These are phyloP conservation scores for Cryphonectria japonica DNA, from an alignment of 2,329 filamentous ascomycete genomes.

Conservation along the genomic window DNA sequence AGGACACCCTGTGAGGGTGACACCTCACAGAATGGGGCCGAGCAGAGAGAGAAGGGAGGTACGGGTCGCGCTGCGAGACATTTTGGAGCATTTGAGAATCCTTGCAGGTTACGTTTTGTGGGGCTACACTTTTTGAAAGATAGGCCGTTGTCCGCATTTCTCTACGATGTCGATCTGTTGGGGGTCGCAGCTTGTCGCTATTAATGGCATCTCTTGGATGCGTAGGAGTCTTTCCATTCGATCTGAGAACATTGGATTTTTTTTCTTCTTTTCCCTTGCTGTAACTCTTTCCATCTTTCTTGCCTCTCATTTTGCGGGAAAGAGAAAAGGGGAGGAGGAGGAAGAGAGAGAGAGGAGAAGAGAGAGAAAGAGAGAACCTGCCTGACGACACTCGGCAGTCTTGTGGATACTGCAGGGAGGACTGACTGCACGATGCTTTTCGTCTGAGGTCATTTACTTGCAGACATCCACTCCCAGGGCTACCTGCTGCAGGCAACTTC, in stretches of 20 bases:
- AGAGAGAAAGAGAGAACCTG: neutral
- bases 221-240: neutral
- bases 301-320: neutral
- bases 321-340: neutral
- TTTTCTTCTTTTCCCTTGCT: neutral
- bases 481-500: slow-evolving; percentile 14
- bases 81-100: neutral
- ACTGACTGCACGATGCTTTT: slow-evolving; percentile 4
- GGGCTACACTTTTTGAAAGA: neutral
- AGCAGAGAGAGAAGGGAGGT: neutral
- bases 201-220: neutral
- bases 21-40: neutral
- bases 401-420: slow-evolving; percentile 5
- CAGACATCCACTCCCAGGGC: slow-evolving; percentile 14
- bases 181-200: neutral
- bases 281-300: neutral
- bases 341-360: neutral
- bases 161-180: neutral
- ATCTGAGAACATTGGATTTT: neutral
- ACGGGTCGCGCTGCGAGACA: neutral
- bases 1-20: neutral
- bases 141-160: neutral
- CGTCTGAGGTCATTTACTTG: neutral
- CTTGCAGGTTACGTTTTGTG: neutral
- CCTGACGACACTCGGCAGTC: slow-evolving; percentile 1